phyloP scores from a whole-genome alignment of 1,284 basidiomycete species.

The Quambalaria eucalypti region DNA sequence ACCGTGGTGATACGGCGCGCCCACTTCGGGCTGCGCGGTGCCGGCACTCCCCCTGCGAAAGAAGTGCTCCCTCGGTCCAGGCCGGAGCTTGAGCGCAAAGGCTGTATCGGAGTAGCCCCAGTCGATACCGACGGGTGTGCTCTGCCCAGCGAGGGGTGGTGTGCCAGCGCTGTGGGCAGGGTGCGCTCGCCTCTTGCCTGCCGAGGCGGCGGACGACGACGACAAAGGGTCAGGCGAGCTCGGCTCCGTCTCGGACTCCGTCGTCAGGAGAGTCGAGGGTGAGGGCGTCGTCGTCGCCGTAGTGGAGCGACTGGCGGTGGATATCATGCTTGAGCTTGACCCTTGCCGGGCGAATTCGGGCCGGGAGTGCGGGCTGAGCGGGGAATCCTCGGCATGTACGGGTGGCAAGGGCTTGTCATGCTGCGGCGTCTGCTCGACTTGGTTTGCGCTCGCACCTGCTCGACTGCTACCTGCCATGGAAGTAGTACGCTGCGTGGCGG shows the following conservation, averaged over 20 bases:
- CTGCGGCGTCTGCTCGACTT: too few relatives aligned
- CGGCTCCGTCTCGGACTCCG: background rate
- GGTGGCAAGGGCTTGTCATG: too few relatives aligned
- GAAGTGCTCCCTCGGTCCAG: conserved; percentile 1
- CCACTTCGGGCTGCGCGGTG: background rate
- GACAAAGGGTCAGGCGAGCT: background rate
- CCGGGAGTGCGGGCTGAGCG: background rate
- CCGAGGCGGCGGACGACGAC: background rate
- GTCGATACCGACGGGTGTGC: conserved; percentile 14
- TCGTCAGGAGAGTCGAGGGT: background rate
- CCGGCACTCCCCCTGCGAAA: background rate
- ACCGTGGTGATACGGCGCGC: background rate
- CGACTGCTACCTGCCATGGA: background rate
- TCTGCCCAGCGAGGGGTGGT: conserved; percentile 3
- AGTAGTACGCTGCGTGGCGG: background rate
- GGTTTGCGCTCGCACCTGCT: background rate
- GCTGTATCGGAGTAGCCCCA: conserved; percentile 23
- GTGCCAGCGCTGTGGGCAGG: background rate
- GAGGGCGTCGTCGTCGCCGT: background rate
- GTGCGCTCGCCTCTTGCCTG: too few relatives aligned
- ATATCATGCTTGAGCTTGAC: background rate
- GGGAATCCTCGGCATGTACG: background rate
- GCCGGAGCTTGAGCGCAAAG: conserved; percentile 18
- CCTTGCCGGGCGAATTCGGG: background rate
- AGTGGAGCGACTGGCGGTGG: background rate